A percentile compares a stretch with the other conserved stretches of the same genome.
These are phyloP conservation scores for Mycosarcoma maydis DNA, from an alignment of 1,284 basidiomycete species.

Conservation along the genomic window DNA sequence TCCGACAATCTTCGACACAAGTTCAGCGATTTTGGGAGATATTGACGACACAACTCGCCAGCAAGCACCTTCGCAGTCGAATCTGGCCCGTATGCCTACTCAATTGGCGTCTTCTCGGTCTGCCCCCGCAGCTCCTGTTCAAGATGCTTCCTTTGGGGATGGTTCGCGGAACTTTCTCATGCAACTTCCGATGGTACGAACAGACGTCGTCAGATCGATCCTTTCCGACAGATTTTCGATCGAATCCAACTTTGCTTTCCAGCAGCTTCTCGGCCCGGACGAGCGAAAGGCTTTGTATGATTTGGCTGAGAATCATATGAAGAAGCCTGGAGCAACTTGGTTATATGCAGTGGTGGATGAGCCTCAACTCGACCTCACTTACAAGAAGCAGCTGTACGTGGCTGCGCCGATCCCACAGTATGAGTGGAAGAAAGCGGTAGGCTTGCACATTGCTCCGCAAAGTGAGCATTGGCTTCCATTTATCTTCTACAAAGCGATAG, in stretches of 20 bases:
- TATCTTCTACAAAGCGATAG: constrained; percentile 7
- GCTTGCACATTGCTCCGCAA: background rate
- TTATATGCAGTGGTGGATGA: constrained; percentile 11
- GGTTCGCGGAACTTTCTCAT: background rate
- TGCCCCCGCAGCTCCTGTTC: too few species aligned
- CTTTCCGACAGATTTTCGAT: background rate
- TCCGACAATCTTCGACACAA: background rate
- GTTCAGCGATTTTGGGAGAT: too few species aligned
- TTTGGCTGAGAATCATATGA: constrained; percentile 5
- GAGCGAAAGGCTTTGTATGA: background rate
- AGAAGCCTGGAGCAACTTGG: background rate
- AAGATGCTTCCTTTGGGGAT: background rate
- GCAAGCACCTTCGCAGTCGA: background rate
- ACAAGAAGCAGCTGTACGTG: constrained; percentile 9
- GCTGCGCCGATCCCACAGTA: constrained; percentile 1
- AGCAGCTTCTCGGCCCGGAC: background rate
- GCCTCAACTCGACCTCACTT: constrained; percentile 12
- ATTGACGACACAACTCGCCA: too few species aligned
- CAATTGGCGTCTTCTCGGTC: too few species aligned
- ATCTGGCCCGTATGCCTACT: too few species aligned
- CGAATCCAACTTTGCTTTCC: background rate
- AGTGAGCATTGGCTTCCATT: constrained; percentile 8
- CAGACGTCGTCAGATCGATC: constrained; percentile 3
- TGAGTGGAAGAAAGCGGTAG: constrained; percentile 1
- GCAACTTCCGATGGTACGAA: background rate